These are phyloP conservation scores for Draba incana DNA, from an alignment of 345 rosid species.

Conservation along the genomic window DNA sequence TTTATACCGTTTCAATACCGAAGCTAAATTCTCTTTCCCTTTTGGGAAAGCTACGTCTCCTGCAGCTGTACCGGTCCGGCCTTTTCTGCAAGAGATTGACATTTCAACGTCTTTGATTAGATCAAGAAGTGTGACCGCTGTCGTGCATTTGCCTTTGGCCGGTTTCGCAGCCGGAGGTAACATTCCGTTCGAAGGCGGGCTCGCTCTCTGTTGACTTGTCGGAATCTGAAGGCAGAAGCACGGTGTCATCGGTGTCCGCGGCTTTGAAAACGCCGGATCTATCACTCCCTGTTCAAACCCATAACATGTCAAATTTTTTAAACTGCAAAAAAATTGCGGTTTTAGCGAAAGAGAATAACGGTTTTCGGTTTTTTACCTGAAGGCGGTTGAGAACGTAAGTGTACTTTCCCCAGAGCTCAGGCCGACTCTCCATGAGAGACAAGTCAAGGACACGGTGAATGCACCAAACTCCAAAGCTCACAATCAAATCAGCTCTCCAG, in stretches of 20 bases:
- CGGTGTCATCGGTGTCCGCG: slow-evolving; percentile 66
- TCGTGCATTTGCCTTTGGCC: slow-evolving; percentile 82
- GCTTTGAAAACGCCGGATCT: slow-evolving; percentile 81
- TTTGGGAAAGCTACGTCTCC: slow-evolving; percentile 97
- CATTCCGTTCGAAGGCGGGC: slow-evolving; percentile 68
- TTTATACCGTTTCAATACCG: slow-evolving; percentile 94
- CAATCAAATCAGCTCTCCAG: slow-evolving; percentile 76
- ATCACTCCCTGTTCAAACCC: slow-evolving; percentile 70
- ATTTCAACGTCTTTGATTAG: slow-evolving; percentile 85
- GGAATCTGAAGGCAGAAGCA: slow-evolving; percentile 90
- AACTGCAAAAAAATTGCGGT: neutral
- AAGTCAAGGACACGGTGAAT: slow-evolving; percentile 85
- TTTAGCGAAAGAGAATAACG: slow-evolving; percentile 1
- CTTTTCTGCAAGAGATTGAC: slow-evolving; percentile 90
- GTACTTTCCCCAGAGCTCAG: slow-evolving; percentile 98
- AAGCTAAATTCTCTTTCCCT: slow-evolving; percentile 95
- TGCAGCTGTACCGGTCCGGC: slow-evolving; percentile 90
- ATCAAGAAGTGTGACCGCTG: slow-evolving; percentile 64
- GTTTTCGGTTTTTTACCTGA: slow-evolving; percentile 59
- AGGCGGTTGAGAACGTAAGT: slow-evolving; percentile 94
- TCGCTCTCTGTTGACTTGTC: slow-evolving; percentile 52
- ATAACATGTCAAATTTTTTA: slow-evolving; percentile 25
- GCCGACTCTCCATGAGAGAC: slow-evolving; percentile 96
- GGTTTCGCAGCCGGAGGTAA: slow-evolving; percentile 73
- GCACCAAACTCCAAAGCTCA: slow-evolving; percentile 99